A percentile compares a stretch with the other conserved stretches of the same genome.
phyloP scores from a whole-genome alignment of 495 filamentous ascomycete genomes.

The Penicillium angulare region DNA sequence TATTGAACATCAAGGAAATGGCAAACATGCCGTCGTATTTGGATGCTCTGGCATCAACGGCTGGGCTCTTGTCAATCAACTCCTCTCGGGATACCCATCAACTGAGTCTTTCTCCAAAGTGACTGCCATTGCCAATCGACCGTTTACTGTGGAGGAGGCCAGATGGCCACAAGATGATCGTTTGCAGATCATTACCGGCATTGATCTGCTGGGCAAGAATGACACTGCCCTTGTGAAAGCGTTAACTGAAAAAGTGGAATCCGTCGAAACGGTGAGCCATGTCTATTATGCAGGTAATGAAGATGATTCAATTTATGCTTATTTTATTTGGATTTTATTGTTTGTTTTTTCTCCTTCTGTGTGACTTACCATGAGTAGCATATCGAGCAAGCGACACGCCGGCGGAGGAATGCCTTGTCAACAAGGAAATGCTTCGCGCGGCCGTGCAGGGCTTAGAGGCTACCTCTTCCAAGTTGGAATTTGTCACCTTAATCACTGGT shows the following conservation, averaged over 20 bases:
- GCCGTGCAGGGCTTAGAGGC: constrained; percentile 7
- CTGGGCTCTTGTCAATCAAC: constrained; percentile 46
- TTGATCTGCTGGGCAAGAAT: constrained; percentile 34
- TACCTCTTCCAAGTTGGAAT: constrained; percentile 7
- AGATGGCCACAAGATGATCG: constrained; percentile 39
- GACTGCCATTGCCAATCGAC: constrained; percentile 46
- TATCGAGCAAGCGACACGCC: constrained; percentile 15
- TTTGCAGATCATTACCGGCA: constrained; percentile 40
- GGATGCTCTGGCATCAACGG: constrained; percentile 40
- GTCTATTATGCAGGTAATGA: constrained; percentile 41
- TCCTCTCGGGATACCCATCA: constrained; percentile 41
- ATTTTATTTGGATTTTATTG: neutral
- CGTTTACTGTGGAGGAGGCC: constrained; percentile 32
- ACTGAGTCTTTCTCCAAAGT: constrained; percentile 37
- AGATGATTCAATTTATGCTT: neutral
- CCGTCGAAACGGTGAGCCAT: constrained; percentile 41
- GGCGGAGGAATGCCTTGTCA: constrained; percentile 16
- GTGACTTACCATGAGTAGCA: neutral
- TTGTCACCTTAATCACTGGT: constrained; percentile 15
- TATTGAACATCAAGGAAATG: neutral
- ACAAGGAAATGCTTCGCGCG: constrained; percentile 16
- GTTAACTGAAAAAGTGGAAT: constrained; percentile 35
- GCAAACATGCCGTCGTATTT: constrained; percentile 20
- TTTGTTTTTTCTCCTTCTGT: neutral
- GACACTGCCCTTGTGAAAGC: constrained; percentile 14